Conservation (phyloP, 106 monocot species). For the Posidonia australis region DNA sequence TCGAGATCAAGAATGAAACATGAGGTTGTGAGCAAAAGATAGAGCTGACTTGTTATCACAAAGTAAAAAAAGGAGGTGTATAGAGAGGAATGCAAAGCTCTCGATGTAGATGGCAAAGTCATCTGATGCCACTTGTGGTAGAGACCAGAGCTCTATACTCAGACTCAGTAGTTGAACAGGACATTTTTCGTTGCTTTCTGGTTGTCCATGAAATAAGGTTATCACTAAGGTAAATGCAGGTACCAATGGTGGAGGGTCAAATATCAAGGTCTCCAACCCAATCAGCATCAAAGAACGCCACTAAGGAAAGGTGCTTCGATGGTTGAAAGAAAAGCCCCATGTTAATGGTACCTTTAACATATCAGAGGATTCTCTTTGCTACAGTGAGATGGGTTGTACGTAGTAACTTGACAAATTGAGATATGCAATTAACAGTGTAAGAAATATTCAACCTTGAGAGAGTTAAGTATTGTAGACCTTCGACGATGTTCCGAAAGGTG, state of each 20-base stretch:
- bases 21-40: background rate
- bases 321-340: background rate
- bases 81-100: background rate
- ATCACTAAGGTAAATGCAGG: conserved; percentile 1
- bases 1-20: background rate
- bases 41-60: background rate
- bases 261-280: background rate
- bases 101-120: background rate
- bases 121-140: background rate
- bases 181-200: background rate
- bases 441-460: background rate
- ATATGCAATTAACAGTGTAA: background rate
- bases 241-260: background rate
- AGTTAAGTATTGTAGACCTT: too few relatives aligned
- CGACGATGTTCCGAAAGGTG: background rate
- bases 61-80: background rate
- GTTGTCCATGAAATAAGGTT: conserved; percentile 9
- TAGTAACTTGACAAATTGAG: background rate
- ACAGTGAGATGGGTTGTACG: background rate
- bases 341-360: background rate
- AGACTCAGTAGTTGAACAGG: background rate
- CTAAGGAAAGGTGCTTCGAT: background rate
- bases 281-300: background rate
- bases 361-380: background rate
- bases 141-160: conserved; percentile 5